phyloP scores from a whole-genome alignment of 2,329 filamentous ascomycete species.

The Aureobasidium sp. region DNA sequence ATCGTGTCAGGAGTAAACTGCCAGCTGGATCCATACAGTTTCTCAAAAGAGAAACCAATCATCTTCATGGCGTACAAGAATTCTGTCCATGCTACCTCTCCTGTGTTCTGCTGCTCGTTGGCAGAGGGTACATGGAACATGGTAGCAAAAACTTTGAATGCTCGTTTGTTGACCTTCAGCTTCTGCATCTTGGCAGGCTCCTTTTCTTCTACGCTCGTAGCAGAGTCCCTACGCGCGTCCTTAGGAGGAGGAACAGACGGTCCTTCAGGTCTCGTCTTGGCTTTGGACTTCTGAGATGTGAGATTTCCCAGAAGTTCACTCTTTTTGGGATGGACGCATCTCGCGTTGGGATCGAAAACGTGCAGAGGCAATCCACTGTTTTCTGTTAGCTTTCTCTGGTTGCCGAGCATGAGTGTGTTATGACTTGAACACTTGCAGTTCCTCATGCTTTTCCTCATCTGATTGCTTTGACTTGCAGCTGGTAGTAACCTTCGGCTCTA shows the following conservation, averaged over 20 bases:
- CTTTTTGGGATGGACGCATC: constrained; percentile 13
- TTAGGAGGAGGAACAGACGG: background rate
- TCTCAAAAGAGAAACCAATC: constrained; percentile 47
- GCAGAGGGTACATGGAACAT: constrained; percentile 35
- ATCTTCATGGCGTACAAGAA: constrained; percentile 47
- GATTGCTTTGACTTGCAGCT: background rate
- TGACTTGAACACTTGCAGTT: constrained; percentile 1
- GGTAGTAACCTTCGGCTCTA: background rate
- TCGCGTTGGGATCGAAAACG: constrained; percentile 18
- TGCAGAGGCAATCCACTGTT: background rate
- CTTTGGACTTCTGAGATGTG: constrained; percentile 20
- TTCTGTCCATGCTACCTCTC: constrained; percentile 48
- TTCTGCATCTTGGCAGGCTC: background rate
- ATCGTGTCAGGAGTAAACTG: constrained; percentile 44
- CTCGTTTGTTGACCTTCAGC: constrained; percentile 20
- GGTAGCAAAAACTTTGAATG: constrained; percentile 36
- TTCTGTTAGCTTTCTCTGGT: background rate
- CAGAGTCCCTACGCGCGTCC: constrained; percentile 1
- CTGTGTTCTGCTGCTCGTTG: constrained; percentile 31
- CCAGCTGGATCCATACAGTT: constrained; percentile 57
- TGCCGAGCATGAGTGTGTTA: too few species aligned
- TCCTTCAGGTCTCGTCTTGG: constrained; percentile 21
- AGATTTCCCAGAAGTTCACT: constrained; percentile 14
- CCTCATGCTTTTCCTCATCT: constrained; percentile 6
- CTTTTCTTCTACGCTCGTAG: background rate